Evolutionary conservation across 345 rosid genomes (phyloP).

Genomic region (Rhodamnia argentea): DNA sequence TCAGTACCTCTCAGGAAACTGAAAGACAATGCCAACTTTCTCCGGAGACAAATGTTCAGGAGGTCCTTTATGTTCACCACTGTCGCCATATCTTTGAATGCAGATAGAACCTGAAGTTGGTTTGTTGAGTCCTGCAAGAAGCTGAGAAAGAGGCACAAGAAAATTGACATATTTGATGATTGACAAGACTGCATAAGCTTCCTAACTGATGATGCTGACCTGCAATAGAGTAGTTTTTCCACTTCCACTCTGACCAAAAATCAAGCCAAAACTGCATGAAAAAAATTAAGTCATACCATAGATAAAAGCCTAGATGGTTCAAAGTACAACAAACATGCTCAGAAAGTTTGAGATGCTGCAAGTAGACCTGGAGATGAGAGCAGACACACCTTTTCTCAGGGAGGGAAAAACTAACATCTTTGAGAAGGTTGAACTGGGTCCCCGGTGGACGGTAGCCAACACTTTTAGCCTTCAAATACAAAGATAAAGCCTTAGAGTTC

Average conservation of each 20-base stretch:
- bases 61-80: conserved; percentile 37
- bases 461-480: conserved; percentile 38
- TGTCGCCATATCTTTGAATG: conserved; percentile 49
- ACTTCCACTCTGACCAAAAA: conserved; percentile 94
- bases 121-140: conserved; percentile 81
- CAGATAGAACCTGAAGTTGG: conserved; percentile 83
- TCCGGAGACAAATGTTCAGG: conserved; percentile 42
- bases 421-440: conserved; percentile 59
- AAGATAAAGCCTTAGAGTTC: neutral
- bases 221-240: conserved; percentile 94
- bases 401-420: conserved; percentile 64
- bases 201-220: conserved; percentile 18
- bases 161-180: neutral
- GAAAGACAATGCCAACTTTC: conserved; percentile 89
- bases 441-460: conserved; percentile 79
- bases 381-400: conserved; percentile 51
- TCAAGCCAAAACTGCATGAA: conserved; percentile 73
- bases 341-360: neutral
- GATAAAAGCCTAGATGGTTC: neutral
- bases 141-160: conserved; percentile 27
- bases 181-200: neutral
- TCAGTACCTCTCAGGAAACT: conserved; percentile 85
- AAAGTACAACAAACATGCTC: neutral
- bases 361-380: neutral
- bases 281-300: neutral